phyloP scores from a whole-genome alignment of 2,329 filamentous ascomycete genomes.

The Verticillium zaregamsianum region DNA sequence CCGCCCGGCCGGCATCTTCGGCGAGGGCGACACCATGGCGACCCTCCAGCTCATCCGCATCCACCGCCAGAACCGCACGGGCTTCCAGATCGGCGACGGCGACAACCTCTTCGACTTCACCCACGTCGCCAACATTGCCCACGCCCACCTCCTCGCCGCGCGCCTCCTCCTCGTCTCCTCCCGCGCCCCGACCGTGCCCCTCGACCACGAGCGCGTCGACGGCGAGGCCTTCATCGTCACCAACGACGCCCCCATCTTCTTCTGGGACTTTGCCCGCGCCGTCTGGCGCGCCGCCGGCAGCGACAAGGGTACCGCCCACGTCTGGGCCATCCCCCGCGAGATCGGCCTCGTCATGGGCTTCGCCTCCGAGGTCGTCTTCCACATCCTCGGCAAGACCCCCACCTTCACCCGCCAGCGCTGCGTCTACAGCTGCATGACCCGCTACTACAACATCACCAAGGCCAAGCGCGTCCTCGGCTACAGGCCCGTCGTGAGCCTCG shows the following conservation, averaged over 20 bases:
- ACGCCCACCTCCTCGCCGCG: conserved; percentile 80
- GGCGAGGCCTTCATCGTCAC: conserved; percentile 89
- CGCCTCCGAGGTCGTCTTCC: conserved; percentile 47
- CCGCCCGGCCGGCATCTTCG: conserved; percentile 85
- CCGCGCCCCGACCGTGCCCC: conserved; percentile 50
- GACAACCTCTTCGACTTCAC: conserved; percentile 62
- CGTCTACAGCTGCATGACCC: conserved; percentile 67
- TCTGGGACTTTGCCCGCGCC: conserved; percentile 81
- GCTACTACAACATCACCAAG: conserved; percentile 76
- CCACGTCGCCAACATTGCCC: conserved; percentile 60
- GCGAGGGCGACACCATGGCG: conserved; percentile 77
- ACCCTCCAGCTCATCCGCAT: conserved; percentile 71
- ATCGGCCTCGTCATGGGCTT: conserved; percentile 49
- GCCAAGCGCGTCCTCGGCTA: conserved; percentile 69
- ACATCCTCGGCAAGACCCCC: conserved; percentile 45
- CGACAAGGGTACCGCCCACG: conserved; percentile 45
- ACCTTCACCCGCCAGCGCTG: conserved; percentile 58
- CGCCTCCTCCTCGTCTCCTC: conserved; percentile 62
- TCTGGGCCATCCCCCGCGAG: conserved; percentile 50
- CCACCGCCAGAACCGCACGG: conserved; percentile 63
- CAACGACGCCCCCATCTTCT: conserved; percentile 83
- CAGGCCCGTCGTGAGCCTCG: conserved; percentile 59
- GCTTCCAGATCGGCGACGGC: conserved; percentile 74
- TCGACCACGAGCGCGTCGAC: conserved; percentile 70
- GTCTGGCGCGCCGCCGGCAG: conserved; percentile 66